phyloP scores from a whole-genome alignment of 2,329 filamentous ascomycete species.

The Aspergillus sp. region DNA sequence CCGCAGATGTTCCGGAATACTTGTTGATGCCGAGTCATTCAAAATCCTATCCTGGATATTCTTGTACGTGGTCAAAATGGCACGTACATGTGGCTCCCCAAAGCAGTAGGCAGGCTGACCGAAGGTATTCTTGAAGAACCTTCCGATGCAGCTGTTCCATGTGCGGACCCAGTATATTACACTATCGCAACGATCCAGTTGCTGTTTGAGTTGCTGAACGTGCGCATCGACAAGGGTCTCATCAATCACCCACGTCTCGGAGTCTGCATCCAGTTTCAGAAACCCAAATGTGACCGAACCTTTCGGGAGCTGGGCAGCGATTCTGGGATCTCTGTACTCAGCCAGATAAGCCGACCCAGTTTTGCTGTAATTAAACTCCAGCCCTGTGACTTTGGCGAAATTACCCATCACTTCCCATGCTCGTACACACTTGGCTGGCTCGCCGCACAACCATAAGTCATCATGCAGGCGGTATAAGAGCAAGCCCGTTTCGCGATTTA shows the following conservation, averaged over 20 bases:
- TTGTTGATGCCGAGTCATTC: conserved; percentile 33
- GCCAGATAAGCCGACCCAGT: conserved; percentile 53
- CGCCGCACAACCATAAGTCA: conserved; percentile 53
- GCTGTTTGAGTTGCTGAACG: conserved; percentile 42
- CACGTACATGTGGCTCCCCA: conserved; percentile 51
- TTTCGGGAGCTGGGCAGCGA: conserved; percentile 44
- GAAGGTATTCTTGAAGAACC: conserved; percentile 57
- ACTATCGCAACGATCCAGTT: conserved; percentile 48
- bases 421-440: conserved; percentile 42
- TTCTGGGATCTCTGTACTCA: conserved; percentile 21
- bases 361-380: conserved; percentile 50
- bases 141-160: conserved; percentile 56
- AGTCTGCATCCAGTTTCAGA: conserved; percentile 36
- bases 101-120: conserved; percentile 54
- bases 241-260: conserved; percentile 44
- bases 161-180: conserved; percentile 58
- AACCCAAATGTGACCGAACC: conserved; percentile 60
- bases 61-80: conserved; percentile 50
- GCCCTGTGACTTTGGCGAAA: conserved; percentile 47
- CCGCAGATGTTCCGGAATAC: conserved; percentile 53
- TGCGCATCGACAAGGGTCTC: conserved; percentile 42
- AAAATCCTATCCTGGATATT: conserved; percentile 53
- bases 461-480: conserved; percentile 53
- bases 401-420: conserved; percentile 50
- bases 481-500: conserved; percentile 48